phyloP scores from a whole-genome alignment of 2,329 filamentous ascomycete species.

The Westerdykella ornata region DNA sequence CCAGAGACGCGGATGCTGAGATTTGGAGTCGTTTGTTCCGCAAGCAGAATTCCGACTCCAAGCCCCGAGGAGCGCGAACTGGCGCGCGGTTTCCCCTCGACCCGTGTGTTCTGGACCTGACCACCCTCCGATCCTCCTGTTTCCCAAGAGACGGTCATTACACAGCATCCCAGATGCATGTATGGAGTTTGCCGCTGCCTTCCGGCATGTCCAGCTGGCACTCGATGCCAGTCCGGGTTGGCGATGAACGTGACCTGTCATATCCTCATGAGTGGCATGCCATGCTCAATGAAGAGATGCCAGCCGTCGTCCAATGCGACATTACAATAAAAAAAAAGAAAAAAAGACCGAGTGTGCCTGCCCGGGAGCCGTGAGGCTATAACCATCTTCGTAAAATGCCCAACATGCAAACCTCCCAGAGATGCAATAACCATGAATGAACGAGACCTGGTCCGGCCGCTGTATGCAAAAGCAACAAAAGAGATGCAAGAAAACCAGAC shows the following conservation, averaged over 20 bases:
- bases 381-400: slow-evolving; percentile 40
- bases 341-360: slow-evolving; percentile 36
- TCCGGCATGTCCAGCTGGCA: slow-evolving; percentile 35
- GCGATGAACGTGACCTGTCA: slow-evolving; percentile 25
- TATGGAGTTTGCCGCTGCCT: slow-evolving; percentile 36
- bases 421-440: slow-evolving; percentile 39
- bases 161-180: slow-evolving; percentile 36
- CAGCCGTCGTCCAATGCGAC: slow-evolving; percentile 34
- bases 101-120: slow-evolving; percentile 9
- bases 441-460: slow-evolving; percentile 36
- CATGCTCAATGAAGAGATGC: slow-evolving; percentile 35
- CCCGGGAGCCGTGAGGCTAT: slow-evolving; percentile 42
- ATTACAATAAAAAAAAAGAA: slow-evolving; percentile 37
- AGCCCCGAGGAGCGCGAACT: slow-evolving; percentile 18
- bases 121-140: slow-evolving; percentile 12
- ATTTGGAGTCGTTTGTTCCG: slow-evolving; percentile 27
- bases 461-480: slow-evolving; percentile 25
- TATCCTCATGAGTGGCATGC: slow-evolving; percentile 32
- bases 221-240: slow-evolving; percentile 36
- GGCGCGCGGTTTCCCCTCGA: slow-evolving; percentile 28
- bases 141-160: slow-evolving; percentile 27
- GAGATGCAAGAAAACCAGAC: slow-evolving; percentile 33
- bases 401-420: slow-evolving; percentile 42
- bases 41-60: slow-evolving; percentile 34
- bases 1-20: slow-evolving; percentile 10